Conservation (phyloP, 2,329 filamentous ascomycete genomes). For the Hypocrella siamensis region DNA sequence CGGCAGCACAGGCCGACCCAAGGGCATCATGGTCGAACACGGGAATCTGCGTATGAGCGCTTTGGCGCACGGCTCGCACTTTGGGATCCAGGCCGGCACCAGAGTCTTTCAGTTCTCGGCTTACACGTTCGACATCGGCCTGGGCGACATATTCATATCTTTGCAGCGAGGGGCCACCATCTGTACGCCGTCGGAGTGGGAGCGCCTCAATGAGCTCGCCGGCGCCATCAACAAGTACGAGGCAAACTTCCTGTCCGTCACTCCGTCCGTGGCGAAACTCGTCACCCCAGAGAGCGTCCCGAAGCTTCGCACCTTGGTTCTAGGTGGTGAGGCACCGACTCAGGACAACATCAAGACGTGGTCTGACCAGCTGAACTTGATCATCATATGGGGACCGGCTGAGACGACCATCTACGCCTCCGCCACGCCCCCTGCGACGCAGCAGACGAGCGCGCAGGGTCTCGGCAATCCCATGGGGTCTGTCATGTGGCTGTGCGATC, state of each 20-base stretch:
- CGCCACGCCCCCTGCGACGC: no score
- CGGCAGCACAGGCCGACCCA: slow-evolving; percentile 9
- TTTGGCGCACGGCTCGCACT: slow-evolving; percentile 4
- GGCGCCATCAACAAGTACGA: slow-evolving; percentile 3
- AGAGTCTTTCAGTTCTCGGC: slow-evolving; percentile 11
- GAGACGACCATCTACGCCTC: not conserved
- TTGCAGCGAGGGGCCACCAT: slow-evolving; percentile 7
- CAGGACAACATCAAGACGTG: no score
- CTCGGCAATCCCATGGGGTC: slow-evolving; percentile 2
- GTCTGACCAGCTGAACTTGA: no score
- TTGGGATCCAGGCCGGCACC: slow-evolving; percentile 5
- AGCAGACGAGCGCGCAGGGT: no score
- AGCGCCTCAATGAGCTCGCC: slow-evolving; percentile 3
- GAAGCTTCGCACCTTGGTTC: slow-evolving; percentile 5
- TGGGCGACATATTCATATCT: slow-evolving; percentile 7
- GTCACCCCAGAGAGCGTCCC: slow-evolving; percentile 3
- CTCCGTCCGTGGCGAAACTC: slow-evolving; percentile 7
- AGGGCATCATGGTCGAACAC: slow-evolving; percentile 10
- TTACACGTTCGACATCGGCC: slow-evolving; percentile 8
- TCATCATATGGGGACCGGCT: not conserved
- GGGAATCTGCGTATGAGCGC: slow-evolving; percentile 6
- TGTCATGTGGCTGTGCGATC: slow-evolving; percentile 7
- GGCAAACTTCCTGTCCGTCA: slow-evolving; percentile 6
- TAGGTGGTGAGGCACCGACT: slow-evolving; percentile 6
- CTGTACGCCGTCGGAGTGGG: slow-evolving; percentile 7